Percentiles rank a stretch among this genome's conserved stretches.
Conservation (phyloP, 1,284 basidiomycete species). For the Volvariella volvacea region DNA sequence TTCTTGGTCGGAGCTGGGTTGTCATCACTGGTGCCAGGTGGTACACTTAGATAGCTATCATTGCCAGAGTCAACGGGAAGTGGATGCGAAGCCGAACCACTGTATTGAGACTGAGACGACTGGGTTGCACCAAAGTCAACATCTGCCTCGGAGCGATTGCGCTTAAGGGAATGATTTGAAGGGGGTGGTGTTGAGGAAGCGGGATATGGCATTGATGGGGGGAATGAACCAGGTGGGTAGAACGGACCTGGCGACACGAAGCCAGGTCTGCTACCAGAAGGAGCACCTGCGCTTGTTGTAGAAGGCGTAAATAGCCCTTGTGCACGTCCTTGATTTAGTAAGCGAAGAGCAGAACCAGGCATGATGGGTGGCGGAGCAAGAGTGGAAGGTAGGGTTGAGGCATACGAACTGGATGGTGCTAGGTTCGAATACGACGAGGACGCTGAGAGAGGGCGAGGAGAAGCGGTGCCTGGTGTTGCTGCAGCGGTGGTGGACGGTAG, state of each 20-base stretch:
- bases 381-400: slow-evolving; percentile 39
- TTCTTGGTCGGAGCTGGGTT: slow-evolving; percentile 63
- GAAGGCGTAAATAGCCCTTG: slow-evolving; percentile 81
- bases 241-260: slow-evolving; percentile 30
- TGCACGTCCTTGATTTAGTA: slow-evolving; percentile 77
- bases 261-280: slow-evolving; percentile 19
- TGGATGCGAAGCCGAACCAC: slow-evolving; percentile 15
- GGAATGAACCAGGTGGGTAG: slow-evolving; percentile 10
- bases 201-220: slow-evolving; percentile 39
- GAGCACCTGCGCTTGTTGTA: slow-evolving; percentile 42
- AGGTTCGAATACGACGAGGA: slow-evolving; percentile 44
- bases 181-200: slow-evolving; percentile 52
- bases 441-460: slow-evolving; percentile 45
- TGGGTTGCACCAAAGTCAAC: slow-evolving; percentile 22
- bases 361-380: slow-evolving; percentile 73
- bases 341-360: slow-evolving; percentile 72
- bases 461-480: slow-evolving; percentile 37
- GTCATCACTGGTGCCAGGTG: slow-evolving; percentile 43
- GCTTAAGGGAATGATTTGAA: slow-evolving; percentile 36
- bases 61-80: slow-evolving; percentile 23
- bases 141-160: slow-evolving; percentile 43
- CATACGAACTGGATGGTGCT: slow-evolving; percentile 34
- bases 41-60: slow-evolving; percentile 39
- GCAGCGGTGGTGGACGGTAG: slow-evolving; percentile 35
- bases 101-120: slow-evolving; percentile 21